Conservation (phyloP, 768 basidiomycete species). For the Agrocybe chaxingu region DNA sequence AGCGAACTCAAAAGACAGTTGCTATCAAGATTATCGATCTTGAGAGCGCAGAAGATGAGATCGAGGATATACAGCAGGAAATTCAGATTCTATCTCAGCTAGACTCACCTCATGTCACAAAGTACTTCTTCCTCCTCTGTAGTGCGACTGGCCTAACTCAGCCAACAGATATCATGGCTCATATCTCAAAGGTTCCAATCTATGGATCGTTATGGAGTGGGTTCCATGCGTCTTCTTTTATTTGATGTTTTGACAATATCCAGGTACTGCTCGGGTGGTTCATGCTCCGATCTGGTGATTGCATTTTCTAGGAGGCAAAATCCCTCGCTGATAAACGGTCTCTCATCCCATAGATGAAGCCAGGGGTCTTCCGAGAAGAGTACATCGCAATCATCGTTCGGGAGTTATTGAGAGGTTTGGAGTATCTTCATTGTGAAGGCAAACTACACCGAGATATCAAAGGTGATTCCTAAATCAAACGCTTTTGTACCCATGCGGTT, state of each 20-base stretch:
- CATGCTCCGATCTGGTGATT: conserved; percentile 91
- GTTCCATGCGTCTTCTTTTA: conserved; percentile 15
- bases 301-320: neutral
- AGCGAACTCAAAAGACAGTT: conserved; percentile 92
- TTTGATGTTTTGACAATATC: conserved; percentile 6
- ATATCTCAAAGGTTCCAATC: conserved; percentile 89
- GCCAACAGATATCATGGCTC: conserved; percentile 84
- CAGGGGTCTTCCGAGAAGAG: conserved; percentile 96
- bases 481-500: neutral
- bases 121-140: conserved; percentile 47
- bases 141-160: conserved; percentile 3
- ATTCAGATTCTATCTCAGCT: conserved; percentile 97
- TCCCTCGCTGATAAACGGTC: conserved; percentile 6
- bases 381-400: conserved; percentile 97
- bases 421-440: conserved; percentile 93
- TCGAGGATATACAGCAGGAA: conserved; percentile 99
- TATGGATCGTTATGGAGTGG: conserved; percentile 99
- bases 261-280: conserved; percentile 97
- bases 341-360: conserved; percentile 77
- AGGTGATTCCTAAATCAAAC: conserved; percentile 44
- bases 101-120: conserved; percentile 95
- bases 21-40: conserved; percentile 99
- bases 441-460: conserved; percentile 99
- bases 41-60: conserved; percentile 98
- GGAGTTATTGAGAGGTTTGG: conserved; percentile 88